phyloP scores from a whole-genome alignment of 768 basidiomycete species.

The Kwoniella sp. region DNA sequence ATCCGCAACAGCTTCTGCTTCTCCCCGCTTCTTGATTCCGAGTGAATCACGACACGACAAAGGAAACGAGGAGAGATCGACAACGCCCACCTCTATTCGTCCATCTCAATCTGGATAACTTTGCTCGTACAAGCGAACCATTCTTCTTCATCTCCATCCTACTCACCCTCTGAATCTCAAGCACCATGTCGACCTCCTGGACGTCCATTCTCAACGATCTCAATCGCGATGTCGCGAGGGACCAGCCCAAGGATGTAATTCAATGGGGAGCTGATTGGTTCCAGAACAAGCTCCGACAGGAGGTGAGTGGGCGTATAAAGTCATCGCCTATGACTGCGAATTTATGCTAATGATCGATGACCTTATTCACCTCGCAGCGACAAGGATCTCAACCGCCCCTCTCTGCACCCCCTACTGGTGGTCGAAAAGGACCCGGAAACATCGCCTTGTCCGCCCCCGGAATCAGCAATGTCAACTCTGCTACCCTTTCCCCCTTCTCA shows the following conservation, averaged over 20 bases:
- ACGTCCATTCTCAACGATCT: conserved; percentile 70
- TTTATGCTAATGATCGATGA: neutral
- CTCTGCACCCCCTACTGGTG: conserved; percentile 9
- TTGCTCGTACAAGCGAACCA: too few relatives aligned
- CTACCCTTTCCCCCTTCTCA: conserved; percentile 47
- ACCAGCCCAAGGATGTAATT: conserved; percentile 83
- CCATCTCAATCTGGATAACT: too few relatives aligned
- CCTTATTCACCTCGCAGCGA: neutral
- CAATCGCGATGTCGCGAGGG: conserved; percentile 79
- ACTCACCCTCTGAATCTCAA: neutral
- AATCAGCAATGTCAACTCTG: conserved; percentile 15
- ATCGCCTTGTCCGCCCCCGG: conserved; percentile 11
- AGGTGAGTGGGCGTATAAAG: conserved; percentile 38
- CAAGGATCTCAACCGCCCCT: conserved; percentile 11
- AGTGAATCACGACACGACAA: neutral
- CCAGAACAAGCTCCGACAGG: conserved; percentile 59
- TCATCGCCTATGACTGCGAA: neutral
- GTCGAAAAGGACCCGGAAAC: conserved; percentile 16
- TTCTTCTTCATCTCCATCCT: too few relatives aligned
- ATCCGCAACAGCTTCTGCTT: neutral
- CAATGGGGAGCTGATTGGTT: conserved; percentile 88
- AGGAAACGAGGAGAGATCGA: neutral
- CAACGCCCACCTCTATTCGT: neutral
- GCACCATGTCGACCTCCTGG: conserved; percentile 40
- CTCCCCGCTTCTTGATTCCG: too few relatives aligned